phyloP scores from a whole-genome alignment of 371 early-diverging fungal genomes.

The Catenaria anguillulae region DNA sequence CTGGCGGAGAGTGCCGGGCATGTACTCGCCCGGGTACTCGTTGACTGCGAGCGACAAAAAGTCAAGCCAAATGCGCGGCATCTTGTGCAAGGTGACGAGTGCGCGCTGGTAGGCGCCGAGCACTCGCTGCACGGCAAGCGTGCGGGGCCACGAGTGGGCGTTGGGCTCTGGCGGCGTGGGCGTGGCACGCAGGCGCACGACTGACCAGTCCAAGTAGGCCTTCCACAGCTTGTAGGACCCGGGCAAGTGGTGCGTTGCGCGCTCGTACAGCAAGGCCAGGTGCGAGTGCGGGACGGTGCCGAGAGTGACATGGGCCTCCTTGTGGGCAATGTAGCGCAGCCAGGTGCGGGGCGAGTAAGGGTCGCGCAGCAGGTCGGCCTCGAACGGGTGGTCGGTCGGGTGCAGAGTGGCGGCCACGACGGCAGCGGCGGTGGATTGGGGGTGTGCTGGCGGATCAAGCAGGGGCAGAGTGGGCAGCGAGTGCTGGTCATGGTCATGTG shows the following conservation, averaged over 20 bases:
- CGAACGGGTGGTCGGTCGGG: conserved; percentile 55
- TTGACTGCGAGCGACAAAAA: conserved; percentile 54
- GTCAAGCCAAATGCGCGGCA: conserved; percentile 69
- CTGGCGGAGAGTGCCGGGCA: conserved; percentile 56
- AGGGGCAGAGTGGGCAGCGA: too few species aligned
- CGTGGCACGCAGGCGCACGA: conserved; percentile 27
- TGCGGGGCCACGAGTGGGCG: conserved; percentile 10
- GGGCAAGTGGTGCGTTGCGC: conserved; percentile 73
- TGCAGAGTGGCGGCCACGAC: background rate
- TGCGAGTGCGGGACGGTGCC: conserved; percentile 18
- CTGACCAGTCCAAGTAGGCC: conserved; percentile 60
- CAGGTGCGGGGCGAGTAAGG: conserved; percentile 68
- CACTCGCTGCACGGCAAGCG: conserved; percentile 44
- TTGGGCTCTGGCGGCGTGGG: too few species aligned
- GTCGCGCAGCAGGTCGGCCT: conserved; percentile 76
- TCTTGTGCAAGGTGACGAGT: conserved; percentile 77
- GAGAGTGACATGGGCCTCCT: conserved; percentile 25
- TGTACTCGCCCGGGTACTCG: conserved; percentile 36
- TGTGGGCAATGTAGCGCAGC: conserved; percentile 83
- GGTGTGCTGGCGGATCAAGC: too few species aligned
- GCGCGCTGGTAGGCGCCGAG: conserved; percentile 70
- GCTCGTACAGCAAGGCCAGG: conserved; percentile 59
- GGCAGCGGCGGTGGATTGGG: background rate
- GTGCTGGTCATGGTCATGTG: too few species aligned
- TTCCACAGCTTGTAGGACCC: conserved; percentile 95